Evolutionary conservation across 1,284 basidiomycete genomes (phyloP).

Genomic region (Schizopora paradoxa): DNA sequence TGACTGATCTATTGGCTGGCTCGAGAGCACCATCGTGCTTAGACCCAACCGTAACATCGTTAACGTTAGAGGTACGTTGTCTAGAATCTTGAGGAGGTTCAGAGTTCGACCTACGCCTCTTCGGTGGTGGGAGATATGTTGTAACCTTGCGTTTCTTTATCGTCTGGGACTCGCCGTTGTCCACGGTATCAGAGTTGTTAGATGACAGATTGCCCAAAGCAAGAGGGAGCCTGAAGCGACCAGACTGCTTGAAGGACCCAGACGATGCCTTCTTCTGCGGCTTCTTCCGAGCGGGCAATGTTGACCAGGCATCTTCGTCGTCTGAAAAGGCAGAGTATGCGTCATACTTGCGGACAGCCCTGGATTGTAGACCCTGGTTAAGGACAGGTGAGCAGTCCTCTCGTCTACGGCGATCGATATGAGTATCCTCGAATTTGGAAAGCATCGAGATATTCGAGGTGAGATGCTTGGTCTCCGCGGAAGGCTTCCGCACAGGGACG

Average conservation of each 20-base stretch:
- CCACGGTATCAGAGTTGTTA: slow-evolving; percentile 5
- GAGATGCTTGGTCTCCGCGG: too few relatives aligned
- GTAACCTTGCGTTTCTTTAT: slow-evolving; percentile 32
- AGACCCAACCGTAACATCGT: neutral
- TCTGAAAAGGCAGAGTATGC: slow-evolving; percentile 33
- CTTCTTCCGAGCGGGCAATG: slow-evolving; percentile 35
- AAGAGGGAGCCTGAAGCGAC: slow-evolving; percentile 35
- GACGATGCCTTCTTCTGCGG: slow-evolving; percentile 19
- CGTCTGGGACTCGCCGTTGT: slow-evolving; percentile 24
- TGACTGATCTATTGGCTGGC: slow-evolving; percentile 3
- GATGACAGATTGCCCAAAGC: slow-evolving; percentile 8
- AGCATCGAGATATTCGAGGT: too few relatives aligned
- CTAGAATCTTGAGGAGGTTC: neutral
- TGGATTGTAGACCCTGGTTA: slow-evolving; percentile 9
- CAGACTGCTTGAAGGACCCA: slow-evolving; percentile 26
- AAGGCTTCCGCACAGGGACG: too few relatives aligned
- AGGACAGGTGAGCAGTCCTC: neutral
- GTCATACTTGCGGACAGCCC: too few relatives aligned
- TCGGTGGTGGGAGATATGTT: slow-evolving; percentile 43
- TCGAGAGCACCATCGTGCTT: neutral
- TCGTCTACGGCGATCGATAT: too few relatives aligned
- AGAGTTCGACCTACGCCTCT: neutral
- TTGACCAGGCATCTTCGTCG: slow-evolving; percentile 48
- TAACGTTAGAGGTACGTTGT: too few relatives aligned
- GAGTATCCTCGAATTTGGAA: too few relatives aligned